Evolutionary conservation across 129 eudicot species (phyloP).

Genomic region (Artemisia tridentata): DNA sequence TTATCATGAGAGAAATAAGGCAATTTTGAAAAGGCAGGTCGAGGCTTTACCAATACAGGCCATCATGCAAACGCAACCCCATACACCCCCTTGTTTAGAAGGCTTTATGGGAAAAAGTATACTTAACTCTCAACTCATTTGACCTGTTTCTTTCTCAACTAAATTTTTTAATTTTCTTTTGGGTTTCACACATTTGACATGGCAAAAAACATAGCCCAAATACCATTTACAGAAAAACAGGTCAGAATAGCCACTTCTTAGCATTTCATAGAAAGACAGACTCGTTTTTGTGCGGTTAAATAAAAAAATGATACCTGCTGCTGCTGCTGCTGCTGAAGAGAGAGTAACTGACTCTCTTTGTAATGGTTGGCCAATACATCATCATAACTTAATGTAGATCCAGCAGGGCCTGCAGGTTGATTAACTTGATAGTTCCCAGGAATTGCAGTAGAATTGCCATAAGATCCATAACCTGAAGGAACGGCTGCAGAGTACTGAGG

Average conservation of each 20-base stretch:
- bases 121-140: too few species aligned
- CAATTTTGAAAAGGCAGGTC: too few species aligned
- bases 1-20: too few species aligned
- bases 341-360: conserved; percentile 78
- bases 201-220: too few species aligned
- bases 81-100: too few species aligned
- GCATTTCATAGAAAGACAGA: too few species aligned
- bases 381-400: conserved; percentile 68
- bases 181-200: too few species aligned
- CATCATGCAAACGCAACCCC: too few species aligned
- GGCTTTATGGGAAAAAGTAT: too few species aligned
- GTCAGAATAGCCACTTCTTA: neutral
- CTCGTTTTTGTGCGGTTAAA: neutral
- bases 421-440: conserved; percentile 80
- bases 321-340: conserved; percentile 61
- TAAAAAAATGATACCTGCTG: conserved; percentile 57
- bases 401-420: conserved; percentile 75
- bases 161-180: too few species aligned
- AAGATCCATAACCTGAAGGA: conserved; percentile 78
- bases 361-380: conserved; percentile 82
- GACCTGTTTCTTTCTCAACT: too few species aligned
- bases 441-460: conserved; percentile 61
- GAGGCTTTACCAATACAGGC: too few species aligned
- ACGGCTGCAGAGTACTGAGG: conserved; percentile 81
- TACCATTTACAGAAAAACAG: neutral